phyloP scores from a whole-genome alignment of 495 filamentous ascomycete genomes.

The Xylaria flabelliformis region DNA sequence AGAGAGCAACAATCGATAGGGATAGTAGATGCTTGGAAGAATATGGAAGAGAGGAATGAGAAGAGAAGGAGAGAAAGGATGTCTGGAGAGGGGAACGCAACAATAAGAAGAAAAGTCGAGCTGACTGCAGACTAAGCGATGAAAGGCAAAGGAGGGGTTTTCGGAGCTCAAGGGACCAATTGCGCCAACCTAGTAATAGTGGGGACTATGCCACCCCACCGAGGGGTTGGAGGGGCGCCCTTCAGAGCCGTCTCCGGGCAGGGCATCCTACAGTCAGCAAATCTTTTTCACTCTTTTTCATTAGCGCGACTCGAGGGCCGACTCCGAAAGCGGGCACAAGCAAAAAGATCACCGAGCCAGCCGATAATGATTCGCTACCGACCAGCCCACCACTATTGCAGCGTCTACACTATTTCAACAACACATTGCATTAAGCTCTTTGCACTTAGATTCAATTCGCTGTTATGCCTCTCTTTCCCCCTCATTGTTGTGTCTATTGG shows the following conservation, averaged over 20 bases:
- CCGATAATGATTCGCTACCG: conserved; percentile 9
- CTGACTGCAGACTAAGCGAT: conserved; percentile 23
- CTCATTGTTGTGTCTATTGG: background rate
- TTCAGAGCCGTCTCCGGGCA: background rate
- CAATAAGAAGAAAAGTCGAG: conserved; percentile 25
- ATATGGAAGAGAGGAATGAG: conserved; percentile 10
- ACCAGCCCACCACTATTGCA: background rate
- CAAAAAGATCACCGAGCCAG: conserved; percentile 9
- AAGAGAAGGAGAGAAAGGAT: conserved; percentile 24
- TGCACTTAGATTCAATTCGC: background rate
- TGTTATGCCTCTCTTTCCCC: background rate
- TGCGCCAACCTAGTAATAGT: conserved; percentile 5
- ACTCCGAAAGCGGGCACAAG: conserved; percentile 43
- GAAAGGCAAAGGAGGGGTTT: conserved; percentile 36
- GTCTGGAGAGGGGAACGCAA: conserved; percentile 26
- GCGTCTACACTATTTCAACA: background rate
- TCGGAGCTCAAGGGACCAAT: conserved; percentile 34
- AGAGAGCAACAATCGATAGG: conserved; percentile 32
- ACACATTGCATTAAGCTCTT: background rate
- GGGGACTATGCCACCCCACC: conserved; percentile 15
- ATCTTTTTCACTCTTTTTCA: conserved; percentile 21
- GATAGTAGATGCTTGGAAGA: background rate
- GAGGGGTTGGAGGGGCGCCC: conserved; percentile 19
- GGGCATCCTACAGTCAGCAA: conserved; percentile 26
- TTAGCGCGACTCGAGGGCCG: conserved; percentile 26